Conservation (phyloP, 305 asterid species). For the Solanum hybrid region DNA sequence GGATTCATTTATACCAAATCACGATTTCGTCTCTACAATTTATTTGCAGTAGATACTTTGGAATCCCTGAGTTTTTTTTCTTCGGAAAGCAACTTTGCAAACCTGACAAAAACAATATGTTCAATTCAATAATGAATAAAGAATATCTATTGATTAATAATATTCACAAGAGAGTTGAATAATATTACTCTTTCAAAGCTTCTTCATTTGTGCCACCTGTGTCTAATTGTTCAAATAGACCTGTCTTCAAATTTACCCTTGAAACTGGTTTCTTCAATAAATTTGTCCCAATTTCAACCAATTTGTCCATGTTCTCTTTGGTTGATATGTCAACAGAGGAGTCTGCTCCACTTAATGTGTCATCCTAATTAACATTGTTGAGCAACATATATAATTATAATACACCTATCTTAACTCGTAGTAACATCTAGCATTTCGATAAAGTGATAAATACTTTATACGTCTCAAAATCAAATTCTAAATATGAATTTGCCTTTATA, state of each 20-base stretch:
- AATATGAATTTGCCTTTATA: too few relatives aligned
- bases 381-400: neutral
- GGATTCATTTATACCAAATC: neutral
- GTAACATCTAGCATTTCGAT: neutral
- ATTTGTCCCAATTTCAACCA: conserved; percentile 18
- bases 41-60: neutral
- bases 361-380: conserved; percentile 16
- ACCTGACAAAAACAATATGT: neutral
- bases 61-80: neutral
- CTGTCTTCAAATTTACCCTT: neutral
- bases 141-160: neutral
- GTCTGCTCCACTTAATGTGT: conserved; percentile 15
- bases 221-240: neutral
- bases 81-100: neutral
- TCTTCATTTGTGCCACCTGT: neutral
- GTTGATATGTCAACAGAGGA: conserved; percentile 35
- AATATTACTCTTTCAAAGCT: neutral
- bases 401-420: too few relatives aligned
- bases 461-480: too few relatives aligned
- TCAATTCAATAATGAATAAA: neutral
- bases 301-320: conserved; percentile 20
- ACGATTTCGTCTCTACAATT: neutral
- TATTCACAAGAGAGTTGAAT: neutral
- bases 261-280: conserved; percentile 31
- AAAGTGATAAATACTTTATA: too few relatives aligned